A percentile compares a stretch with the other conserved stretches of the same genome.
Evolutionary conservation across 768 basidiomycete species (phyloP).

Genomic region (Xanthoconium purpureum): DNA sequence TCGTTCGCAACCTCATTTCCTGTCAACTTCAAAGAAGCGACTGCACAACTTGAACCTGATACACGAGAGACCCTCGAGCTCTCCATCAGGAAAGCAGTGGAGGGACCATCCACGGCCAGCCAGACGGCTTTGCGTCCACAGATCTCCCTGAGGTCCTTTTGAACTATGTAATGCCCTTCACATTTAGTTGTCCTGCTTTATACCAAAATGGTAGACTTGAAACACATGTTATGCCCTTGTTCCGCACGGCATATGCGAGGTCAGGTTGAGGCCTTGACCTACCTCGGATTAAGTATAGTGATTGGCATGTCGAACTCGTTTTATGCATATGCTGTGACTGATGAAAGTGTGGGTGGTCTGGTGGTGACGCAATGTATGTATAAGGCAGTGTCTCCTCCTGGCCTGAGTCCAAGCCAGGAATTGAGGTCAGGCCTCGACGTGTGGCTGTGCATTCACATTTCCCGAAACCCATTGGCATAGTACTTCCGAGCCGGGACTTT

Average conservation of each 20-base stretch:
- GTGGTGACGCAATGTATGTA: background rate
- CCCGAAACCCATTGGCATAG: too few species aligned
- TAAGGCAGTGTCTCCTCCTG: too few species aligned
- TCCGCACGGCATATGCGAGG: too few species aligned
- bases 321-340: background rate
- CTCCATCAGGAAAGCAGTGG: constrained; percentile 74
- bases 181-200: background rate
- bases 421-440: too few species aligned
- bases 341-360: background rate
- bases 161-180: constrained; percentile 2
- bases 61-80: constrained; percentile 66
- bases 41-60: constrained; percentile 56
- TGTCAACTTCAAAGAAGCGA: constrained; percentile 80
- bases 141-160: constrained; percentile 75
- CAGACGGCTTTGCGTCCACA: constrained; percentile 60
- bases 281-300: background rate
- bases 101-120: constrained; percentile 36
- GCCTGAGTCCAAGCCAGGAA: too few species aligned
- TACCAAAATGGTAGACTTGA: background rate
- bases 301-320: background rate
- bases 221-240: background rate
- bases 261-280: background rate
- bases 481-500: too few species aligned
- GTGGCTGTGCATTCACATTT: too few species aligned
- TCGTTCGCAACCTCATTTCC: constrained; percentile 70